A percentile compares a stretch with the other conserved stretches of the same genome.
These are phyloP conservation scores for Stropharia rugosoannulata DNA, from an alignment of 768 basidiomycete species.

Conservation along the genomic window DNA sequence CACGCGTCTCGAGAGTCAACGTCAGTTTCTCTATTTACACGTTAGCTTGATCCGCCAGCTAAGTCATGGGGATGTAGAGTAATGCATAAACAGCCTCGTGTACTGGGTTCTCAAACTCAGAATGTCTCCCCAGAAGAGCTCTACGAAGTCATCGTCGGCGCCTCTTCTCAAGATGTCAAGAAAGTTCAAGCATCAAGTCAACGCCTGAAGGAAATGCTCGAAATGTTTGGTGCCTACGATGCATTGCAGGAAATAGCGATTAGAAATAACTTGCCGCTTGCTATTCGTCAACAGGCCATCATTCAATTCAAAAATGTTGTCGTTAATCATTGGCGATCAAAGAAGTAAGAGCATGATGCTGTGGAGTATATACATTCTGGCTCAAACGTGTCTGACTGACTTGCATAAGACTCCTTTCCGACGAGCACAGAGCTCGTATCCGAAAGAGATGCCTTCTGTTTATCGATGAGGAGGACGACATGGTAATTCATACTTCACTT, in stretches of 20 bases:
- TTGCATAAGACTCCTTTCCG: slow-evolving; percentile 55
- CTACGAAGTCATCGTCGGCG: slow-evolving; percentile 60
- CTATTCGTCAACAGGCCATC: slow-evolving; percentile 76
- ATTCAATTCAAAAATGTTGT: slow-evolving; percentile 89
- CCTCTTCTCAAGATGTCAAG: slow-evolving; percentile 73
- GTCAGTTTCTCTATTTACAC: neutral
- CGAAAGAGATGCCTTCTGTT: slow-evolving; percentile 64
- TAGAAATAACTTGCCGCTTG: slow-evolving; percentile 54
- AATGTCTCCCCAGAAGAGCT: slow-evolving; percentile 62
- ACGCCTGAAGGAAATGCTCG: slow-evolving; percentile 66
- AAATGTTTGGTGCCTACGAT: slow-evolving; percentile 70
- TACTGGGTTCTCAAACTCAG: slow-evolving; percentile 35
- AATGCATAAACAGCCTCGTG: slow-evolving; percentile 18
- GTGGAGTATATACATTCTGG: slow-evolving; percentile 10
- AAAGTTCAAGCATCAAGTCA: slow-evolving; percentile 48
- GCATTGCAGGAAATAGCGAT: slow-evolving; percentile 73
- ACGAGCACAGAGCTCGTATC: slow-evolving; percentile 67
- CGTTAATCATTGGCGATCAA: slow-evolving; percentile 71
- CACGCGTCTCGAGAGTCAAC: neutral
- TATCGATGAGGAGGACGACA: slow-evolving; percentile 76
- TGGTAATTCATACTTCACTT: slow-evolving; percentile 39
- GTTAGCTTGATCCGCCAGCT: neutral
- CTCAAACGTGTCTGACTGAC: too few relatives aligned
- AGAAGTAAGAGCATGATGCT: slow-evolving; percentile 49
- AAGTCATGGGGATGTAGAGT: slow-evolving; percentile 26